Conservation (phyloP, 176 grass and related monocot species). For the Oryza meyeriana region DNA sequence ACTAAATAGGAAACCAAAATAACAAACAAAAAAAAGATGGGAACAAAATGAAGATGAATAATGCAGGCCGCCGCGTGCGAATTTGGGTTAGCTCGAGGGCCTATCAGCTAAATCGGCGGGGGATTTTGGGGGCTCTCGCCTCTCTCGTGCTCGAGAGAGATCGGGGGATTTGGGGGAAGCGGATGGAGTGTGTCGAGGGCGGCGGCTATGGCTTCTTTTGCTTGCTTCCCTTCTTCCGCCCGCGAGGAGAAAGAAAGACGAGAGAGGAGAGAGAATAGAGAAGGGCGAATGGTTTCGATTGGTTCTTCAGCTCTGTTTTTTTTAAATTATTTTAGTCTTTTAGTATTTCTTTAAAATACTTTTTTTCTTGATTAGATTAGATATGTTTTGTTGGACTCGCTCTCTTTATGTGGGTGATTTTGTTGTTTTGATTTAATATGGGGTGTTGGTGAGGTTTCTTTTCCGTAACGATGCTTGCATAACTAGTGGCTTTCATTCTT, state of each 20-base stretch:
- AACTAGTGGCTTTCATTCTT: no score
- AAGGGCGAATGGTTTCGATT: conserved; percentile 12
- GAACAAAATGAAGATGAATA: neutral
- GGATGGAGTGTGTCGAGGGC: neutral
- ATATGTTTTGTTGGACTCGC: neutral
- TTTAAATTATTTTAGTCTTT: neutral
- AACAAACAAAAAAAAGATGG: neutral
- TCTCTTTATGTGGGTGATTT: neutral
- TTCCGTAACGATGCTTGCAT: no score
- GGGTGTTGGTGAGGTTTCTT: neutral
- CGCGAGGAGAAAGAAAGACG: neutral
- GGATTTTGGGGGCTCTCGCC: conserved; percentile 1
- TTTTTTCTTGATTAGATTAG: neutral
- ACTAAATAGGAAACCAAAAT: conserved; percentile 25
- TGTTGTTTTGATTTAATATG: neutral
- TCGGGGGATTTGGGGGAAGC: conserved; percentile 20
- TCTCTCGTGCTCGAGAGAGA: conserved; percentile 12
- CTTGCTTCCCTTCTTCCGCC: conserved; percentile 13
- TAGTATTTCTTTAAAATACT: neutral
- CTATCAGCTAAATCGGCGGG: conserved; percentile 31
- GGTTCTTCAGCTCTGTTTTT: neutral
- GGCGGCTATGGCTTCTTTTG: neutral
- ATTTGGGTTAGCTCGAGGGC: conserved; percentile 8
- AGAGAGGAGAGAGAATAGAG: neutral
- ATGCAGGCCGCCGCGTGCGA: conserved; percentile 37